These are phyloP conservation scores for Rosa chinensis DNA, from an alignment of 306 rosid genomes.

Conservation along the genomic window DNA sequence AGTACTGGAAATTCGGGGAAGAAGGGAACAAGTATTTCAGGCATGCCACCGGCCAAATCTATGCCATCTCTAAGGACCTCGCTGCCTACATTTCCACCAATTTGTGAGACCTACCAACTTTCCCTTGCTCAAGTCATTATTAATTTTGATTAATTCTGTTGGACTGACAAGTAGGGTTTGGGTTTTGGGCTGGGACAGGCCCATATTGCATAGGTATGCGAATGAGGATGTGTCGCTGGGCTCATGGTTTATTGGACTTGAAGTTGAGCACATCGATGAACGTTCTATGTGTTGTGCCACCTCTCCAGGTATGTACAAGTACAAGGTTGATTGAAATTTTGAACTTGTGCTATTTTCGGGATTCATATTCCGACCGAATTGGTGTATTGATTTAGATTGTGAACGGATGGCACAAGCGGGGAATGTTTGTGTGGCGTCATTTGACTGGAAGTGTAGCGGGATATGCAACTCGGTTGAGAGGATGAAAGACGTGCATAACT, in stretches of 20 bases:
- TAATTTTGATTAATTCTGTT: not conserved
- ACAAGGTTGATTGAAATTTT: not conserved
- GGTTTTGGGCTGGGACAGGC: conserved; percentile 36
- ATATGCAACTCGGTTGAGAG: conserved; percentile 73
- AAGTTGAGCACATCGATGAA: conserved; percentile 74
- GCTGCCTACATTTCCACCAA: conserved; percentile 74
- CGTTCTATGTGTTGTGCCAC: conserved; percentile 92
- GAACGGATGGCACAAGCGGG: conserved; percentile 70
- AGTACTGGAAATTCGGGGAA: conserved; percentile 91
- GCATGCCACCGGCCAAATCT: conserved; percentile 96
- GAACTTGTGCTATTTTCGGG: not conserved
- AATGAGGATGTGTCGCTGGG: conserved; percentile 94
- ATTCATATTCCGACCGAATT: not conserved
- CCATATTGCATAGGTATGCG: conserved; percentile 80
- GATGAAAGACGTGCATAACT: conserved; percentile 63
- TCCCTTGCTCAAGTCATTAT: not conserved
- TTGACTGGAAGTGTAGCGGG: conserved; percentile 96
- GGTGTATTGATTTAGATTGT: conserved; percentile 44
- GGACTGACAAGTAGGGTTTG: not conserved
- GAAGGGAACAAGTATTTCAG: conserved; percentile 91
- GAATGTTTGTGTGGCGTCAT: conserved; percentile 77
- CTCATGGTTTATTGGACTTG: conserved; percentile 82
- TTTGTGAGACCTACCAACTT: conserved; percentile 31
- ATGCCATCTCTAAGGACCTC: conserved; percentile 86
- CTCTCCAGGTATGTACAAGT: conserved; percentile 55